A percentile compares a stretch with the other conserved stretches of the same genome.
Evolutionary conservation across 2,329 filamentous ascomycete genomes (phyloP).

Genomic region (Pseudogymnoascus sp.): DNA sequence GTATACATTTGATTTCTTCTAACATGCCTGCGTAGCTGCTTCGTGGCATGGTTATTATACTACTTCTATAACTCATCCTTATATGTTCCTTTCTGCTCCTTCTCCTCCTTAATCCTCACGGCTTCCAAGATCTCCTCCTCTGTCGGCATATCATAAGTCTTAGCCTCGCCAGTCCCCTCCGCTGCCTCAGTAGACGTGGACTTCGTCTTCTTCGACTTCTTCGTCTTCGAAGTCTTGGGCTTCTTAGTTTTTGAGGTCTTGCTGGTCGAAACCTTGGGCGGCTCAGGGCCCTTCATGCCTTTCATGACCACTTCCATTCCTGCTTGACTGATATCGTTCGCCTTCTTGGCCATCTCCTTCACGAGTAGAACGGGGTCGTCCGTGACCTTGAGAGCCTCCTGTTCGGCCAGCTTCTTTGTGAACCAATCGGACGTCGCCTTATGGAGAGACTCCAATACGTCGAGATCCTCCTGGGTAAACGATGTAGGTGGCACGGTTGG

Average conservation of each 20-base stretch:
- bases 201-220: slow-evolving; percentile 30
- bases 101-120: slow-evolving; percentile 34
- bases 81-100: neutral
- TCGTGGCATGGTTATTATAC: neutral
- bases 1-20: slow-evolving; percentile 4
- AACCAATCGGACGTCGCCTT: slow-evolving; percentile 65
- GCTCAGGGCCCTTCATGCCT: slow-evolving; percentile 46
- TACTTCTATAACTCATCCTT: slow-evolving; percentile 7
- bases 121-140: slow-evolving; percentile 46
- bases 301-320: slow-evolving; percentile 64
- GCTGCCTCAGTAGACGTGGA: slow-evolving; percentile 22
- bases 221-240: slow-evolving; percentile 30
- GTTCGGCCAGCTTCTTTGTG: slow-evolving; percentile 57
- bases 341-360: slow-evolving; percentile 62
- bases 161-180: slow-evolving; percentile 34
- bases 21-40: neutral
- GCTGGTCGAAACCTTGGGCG: slow-evolving; percentile 34
- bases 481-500: slow-evolving; percentile 52
- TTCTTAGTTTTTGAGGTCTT: slow-evolving; percentile 31
- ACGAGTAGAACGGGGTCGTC: slow-evolving; percentile 68
- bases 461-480: slow-evolving; percentile 67
- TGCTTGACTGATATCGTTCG: slow-evolving; percentile 62
- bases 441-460: slow-evolving; percentile 52
- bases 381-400: slow-evolving; percentile 58
- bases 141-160: slow-evolving; percentile 36